phyloP scores from a whole-genome alignment of 2,329 filamentous ascomycete genomes.

The Aspergillus udagawae region DNA sequence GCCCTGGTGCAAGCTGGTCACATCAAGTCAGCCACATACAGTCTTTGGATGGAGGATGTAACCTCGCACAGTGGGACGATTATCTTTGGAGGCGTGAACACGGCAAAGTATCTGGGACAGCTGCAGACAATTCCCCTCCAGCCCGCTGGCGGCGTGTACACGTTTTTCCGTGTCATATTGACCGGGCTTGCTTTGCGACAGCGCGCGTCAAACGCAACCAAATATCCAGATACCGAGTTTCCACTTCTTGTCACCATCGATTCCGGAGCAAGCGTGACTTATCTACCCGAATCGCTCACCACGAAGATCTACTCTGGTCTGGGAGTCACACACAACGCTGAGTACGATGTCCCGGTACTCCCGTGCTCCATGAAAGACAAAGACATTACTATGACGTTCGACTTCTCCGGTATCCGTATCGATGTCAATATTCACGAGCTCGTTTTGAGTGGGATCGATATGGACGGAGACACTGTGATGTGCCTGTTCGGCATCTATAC shows the following conservation, averaged over 20 bases:
- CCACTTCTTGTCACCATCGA: not conserved
- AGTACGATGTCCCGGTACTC: not conserved
- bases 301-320: not conserved
- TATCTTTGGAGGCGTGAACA: not conserved
- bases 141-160: not conserved
- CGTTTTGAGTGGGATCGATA: not conserved
- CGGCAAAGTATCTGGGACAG: not conserved
- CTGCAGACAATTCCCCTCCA: not conserved
- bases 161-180: not conserved
- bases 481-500: not conserved
- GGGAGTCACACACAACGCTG: not conserved
- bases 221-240: not conserved
- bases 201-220: not conserved
- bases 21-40: not conserved
- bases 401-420: not conserved
- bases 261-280: not conserved
- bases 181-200: not conserved
- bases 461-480: not conserved
- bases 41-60: not conserved
- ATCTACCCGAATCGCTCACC: not conserved
- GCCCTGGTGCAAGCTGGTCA: not conserved
- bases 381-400: not conserved
- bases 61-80: not conserved
- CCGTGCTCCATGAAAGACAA: not conserved
- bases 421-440: not conserved